A percentile compares a stretch with the other conserved stretches of the same genome.
These are phyloP conservation scores for Prunus mongolica DNA, from an alignment of 306 rosid genomes.

Conservation along the genomic window DNA sequence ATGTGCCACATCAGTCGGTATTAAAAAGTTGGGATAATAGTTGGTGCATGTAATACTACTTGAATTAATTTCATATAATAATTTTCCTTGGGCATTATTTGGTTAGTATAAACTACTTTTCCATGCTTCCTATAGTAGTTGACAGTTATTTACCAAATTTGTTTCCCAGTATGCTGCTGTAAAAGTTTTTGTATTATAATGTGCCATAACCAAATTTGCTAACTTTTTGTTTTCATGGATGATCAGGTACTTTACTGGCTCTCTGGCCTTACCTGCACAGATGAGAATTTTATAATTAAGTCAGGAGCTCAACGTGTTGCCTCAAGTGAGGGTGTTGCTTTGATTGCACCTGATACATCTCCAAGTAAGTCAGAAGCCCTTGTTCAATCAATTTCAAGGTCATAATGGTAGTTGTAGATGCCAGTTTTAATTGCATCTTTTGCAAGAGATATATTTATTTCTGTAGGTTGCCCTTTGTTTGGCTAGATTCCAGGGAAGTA, in stretches of 20 bases:
- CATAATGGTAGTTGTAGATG: not conserved
- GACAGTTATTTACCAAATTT: not conserved
- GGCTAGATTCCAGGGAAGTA: not conserved
- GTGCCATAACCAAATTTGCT: not conserved
- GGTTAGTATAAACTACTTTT: not conserved
- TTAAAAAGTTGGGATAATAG: not conserved
- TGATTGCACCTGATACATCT: constrained; percentile 84
- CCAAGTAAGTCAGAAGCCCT: constrained; percentile 53
- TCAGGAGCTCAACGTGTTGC: constrained; percentile 90
- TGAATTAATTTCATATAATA: not conserved
- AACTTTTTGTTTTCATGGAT: not conserved
- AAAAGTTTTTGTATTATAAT: not conserved
- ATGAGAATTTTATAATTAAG: constrained; percentile 73
- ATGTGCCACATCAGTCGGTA: too few relatives aligned
- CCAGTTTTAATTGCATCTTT: not conserved
- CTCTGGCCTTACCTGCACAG: constrained; percentile 84
- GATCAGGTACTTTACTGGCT: constrained; percentile 84
- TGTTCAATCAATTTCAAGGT: not conserved
- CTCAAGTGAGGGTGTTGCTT: constrained; percentile 62
- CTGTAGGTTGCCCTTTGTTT: not conserved
- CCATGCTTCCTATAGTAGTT: not conserved
- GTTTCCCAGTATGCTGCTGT: not conserved
- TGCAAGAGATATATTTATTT: not conserved
- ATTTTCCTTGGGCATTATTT: not conserved
- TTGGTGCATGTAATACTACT: not conserved